phyloP scores from a whole-genome alignment of 2,329 filamentous ascomycete species.

The Chrysoporthe deuterocubensis region DNA sequence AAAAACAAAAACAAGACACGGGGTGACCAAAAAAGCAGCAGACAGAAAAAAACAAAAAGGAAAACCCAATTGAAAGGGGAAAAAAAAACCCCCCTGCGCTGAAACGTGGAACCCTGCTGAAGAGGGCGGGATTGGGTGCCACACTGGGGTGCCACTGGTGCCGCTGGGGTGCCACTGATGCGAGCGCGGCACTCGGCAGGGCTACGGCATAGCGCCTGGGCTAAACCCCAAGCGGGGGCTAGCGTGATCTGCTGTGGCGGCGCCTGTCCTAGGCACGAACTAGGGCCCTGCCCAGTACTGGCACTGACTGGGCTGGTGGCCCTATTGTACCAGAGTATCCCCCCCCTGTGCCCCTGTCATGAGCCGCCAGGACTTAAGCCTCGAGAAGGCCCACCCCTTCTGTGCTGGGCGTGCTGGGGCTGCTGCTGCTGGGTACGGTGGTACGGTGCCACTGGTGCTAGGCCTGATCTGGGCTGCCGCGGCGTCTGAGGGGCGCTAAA shows the following conservation, averaged over 20 bases:
- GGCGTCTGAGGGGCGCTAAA: not conserved
- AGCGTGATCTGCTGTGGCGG: conserved; percentile 10
- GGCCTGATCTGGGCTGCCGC: not conserved
- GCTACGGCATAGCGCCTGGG: not conserved
- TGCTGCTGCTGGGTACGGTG: too few relatives aligned
- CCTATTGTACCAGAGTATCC: too few relatives aligned
- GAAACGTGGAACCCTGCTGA: conserved; percentile 1
- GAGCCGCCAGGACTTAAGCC: not conserved
- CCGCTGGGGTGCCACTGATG: not conserved
- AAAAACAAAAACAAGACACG: not conserved
- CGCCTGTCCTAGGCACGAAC: not conserved
- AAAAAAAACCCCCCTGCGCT: too few relatives aligned
- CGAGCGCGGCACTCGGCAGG: conserved; percentile 11
- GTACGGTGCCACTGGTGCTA: not conserved
- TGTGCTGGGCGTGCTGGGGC: too few relatives aligned
- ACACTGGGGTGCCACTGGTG: too few relatives aligned
- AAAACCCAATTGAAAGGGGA: not conserved
- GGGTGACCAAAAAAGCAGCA: too few relatives aligned
- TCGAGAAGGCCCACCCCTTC: not conserved
- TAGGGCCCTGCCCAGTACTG: too few relatives aligned
- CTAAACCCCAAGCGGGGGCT: not conserved
- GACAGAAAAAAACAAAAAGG: not conserved
- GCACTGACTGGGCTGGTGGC: too few relatives aligned
- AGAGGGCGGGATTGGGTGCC: not conserved
- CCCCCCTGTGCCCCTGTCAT: conserved; percentile 4